These are phyloP conservation scores for California macrophylla DNA, from an alignment of 441 rosid species.

Conservation along the genomic window DNA sequence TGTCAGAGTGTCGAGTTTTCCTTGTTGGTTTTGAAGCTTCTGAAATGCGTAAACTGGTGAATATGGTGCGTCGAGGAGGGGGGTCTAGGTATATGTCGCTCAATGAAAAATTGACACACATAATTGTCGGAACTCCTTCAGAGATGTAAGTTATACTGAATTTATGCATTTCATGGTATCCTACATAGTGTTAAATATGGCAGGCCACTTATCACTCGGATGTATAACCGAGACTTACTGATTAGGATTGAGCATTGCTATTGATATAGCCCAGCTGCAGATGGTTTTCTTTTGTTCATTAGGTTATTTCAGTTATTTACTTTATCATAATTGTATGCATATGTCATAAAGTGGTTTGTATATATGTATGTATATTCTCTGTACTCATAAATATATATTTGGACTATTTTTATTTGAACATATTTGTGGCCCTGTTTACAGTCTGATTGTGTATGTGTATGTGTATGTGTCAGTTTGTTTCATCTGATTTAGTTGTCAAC, in stretches of 20 bases:
- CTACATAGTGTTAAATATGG: background rate
- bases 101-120: conserved; percentile 75
- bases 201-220: background rate
- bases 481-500: conserved; percentile 12
- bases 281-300: background rate
- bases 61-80: conserved; percentile 77
- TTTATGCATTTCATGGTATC: conserved; percentile 4
- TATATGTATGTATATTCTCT: background rate
- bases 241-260: background rate
- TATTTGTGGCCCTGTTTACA: background rate
- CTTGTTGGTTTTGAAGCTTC: conserved; percentile 80
- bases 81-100: conserved; percentile 64
- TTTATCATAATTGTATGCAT: background rate
- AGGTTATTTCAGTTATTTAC: background rate
- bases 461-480: conserved; percentile 13
- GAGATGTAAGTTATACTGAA: conserved; percentile 55
- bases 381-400: background rate
- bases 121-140: conserved; percentile 79
- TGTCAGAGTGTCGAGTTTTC: conserved; percentile 77
- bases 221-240: background rate
- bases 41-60: conserved; percentile 72
- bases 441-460: background rate
- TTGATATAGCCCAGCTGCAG: background rate
- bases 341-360: background rate
- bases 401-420: background rate